These are phyloP conservation scores for Peronospora destructor DNA, from an alignment of 352 stramenopile species.

Conservation along the genomic window DNA sequence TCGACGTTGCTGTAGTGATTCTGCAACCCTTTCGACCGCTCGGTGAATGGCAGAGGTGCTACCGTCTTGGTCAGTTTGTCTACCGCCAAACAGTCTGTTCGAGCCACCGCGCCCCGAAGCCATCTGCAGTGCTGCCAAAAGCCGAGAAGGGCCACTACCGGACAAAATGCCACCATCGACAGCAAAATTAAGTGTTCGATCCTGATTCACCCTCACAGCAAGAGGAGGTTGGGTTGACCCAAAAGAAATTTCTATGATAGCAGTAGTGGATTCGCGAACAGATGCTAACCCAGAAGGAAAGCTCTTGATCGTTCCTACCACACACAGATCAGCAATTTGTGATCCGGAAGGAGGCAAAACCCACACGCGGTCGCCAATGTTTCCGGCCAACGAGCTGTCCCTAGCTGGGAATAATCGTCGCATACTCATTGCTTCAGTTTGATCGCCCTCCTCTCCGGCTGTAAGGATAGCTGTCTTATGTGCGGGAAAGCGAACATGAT, in stretches of 20 bases:
- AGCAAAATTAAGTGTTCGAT: conserved; percentile 51
- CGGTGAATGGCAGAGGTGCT: conserved; percentile 30
- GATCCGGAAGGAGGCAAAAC: conserved; percentile 32
- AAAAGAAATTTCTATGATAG: conserved; percentile 53
- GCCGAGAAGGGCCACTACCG: conserved; percentile 34
- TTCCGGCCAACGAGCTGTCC: conserved; percentile 49
- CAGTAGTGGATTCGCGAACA: conserved; percentile 34
- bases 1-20: conserved; percentile 28
- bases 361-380: conserved; percentile 63
- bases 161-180: conserved; percentile 16
- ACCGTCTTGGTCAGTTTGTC: conserved; percentile 12
- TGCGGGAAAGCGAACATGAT: conserved; percentile 50
- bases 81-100: conserved; percentile 23
- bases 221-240: conserved; percentile 26
- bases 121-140: conserved; percentile 57
- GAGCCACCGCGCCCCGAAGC: conserved; percentile 21
- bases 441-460: conserved; percentile 16
- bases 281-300: conserved; percentile 51
- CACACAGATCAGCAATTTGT: conserved; percentile 32
- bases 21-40: conserved; percentile 40
- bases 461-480: conserved; percentile 5
- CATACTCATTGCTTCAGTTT: conserved; percentile 69
- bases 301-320: conserved; percentile 55
- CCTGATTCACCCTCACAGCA: conserved; percentile 54
- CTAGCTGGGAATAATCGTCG: conserved; percentile 55